Evolutionary conservation across 345 rosid species (phyloP).

Genomic region (Lepidium didymum): DNA sequence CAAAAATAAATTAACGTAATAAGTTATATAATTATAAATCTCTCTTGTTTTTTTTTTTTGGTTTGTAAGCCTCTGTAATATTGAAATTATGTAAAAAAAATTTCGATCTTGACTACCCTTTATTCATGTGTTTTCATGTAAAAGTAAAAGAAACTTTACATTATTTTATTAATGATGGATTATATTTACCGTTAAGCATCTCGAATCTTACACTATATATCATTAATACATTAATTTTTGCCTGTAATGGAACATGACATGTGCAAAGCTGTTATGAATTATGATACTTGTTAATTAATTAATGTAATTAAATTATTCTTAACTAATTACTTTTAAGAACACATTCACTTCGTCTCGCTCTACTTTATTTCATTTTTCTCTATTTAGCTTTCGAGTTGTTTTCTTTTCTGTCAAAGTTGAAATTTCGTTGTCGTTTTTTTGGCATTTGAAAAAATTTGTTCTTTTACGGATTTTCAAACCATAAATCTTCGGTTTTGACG

Average conservation of each 20-base stretch:
- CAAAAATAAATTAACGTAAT: conserved; percentile 12
- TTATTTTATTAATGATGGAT: conserved; percentile 1
- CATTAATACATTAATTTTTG: background rate
- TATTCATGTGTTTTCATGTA: conserved; percentile 28
- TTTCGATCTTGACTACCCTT: background rate
- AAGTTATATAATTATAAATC: background rate
- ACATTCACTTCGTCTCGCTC: conserved; percentile 4
- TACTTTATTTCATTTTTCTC: background rate
- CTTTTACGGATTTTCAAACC: conserved; percentile 2
- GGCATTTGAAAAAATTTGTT: background rate
- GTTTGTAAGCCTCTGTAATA: background rate
- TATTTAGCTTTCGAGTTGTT: background rate
- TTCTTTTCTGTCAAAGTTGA: background rate
- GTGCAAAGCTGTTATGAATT: conserved; percentile 18
- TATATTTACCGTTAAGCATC: conserved; percentile 25
- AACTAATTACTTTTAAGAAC: conserved; percentile 7
- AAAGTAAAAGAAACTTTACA: conserved; percentile 18
- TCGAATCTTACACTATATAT: conserved; percentile 11
- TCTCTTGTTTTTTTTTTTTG: background rate
- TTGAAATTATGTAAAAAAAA: conserved; percentile 12
- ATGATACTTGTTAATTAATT: background rate
- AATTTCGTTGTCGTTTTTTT: background rate
- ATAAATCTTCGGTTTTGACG: conserved; percentile 3
- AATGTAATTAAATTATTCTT: background rate
- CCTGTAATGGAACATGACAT: conserved; percentile 12